These are phyloP conservation scores for Selenicereus undatus DNA, from an alignment of 148 eudicot genomes.

Conservation along the genomic window DNA sequence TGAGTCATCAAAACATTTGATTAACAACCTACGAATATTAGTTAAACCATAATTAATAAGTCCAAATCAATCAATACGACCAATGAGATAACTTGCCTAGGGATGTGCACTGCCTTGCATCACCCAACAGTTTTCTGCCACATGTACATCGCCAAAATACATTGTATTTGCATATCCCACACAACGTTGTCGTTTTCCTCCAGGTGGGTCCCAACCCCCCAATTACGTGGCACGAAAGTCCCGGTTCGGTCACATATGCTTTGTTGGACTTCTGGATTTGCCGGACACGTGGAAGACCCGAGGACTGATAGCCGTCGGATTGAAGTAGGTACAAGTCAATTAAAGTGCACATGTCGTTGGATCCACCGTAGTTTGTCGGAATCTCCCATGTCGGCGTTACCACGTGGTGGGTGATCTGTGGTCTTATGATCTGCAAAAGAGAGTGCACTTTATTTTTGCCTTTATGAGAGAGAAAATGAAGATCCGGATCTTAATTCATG, in stretches of 20 bases:
- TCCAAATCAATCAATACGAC: not conserved
- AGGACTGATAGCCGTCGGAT: not conserved
- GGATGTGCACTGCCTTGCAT: constrained; percentile 9
- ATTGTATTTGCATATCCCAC: constrained; percentile 15
- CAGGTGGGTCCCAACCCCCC: not conserved
- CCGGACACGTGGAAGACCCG: constrained; percentile 14
- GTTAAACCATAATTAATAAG: constrained; percentile 6
- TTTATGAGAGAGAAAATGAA: not conserved
- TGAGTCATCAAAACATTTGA: not conserved
- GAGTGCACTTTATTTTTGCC: not conserved
- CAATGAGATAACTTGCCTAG: constrained; percentile 14
- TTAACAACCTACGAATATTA: constrained; percentile 14
- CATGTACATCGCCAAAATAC: constrained; percentile 19
- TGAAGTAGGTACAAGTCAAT: constrained; percentile 22
- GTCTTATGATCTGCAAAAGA: not conserved
- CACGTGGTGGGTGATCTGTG: constrained; percentile 27
- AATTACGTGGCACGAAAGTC: constrained; percentile 23
- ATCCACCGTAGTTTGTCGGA: not conserved
- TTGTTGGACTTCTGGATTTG: not conserved
- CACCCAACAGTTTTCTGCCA: constrained; percentile 28
- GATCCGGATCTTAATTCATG: constrained; percentile 16
- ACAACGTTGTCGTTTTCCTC: constrained; percentile 19
- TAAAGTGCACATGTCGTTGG: constrained; percentile 25
- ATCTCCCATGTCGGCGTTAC: not conserved
- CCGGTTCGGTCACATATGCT: constrained; percentile 4